These are phyloP conservation scores for Claviceps humidiphila DNA, from an alignment of 2,329 filamentous ascomycete species.

Conservation along the genomic window DNA sequence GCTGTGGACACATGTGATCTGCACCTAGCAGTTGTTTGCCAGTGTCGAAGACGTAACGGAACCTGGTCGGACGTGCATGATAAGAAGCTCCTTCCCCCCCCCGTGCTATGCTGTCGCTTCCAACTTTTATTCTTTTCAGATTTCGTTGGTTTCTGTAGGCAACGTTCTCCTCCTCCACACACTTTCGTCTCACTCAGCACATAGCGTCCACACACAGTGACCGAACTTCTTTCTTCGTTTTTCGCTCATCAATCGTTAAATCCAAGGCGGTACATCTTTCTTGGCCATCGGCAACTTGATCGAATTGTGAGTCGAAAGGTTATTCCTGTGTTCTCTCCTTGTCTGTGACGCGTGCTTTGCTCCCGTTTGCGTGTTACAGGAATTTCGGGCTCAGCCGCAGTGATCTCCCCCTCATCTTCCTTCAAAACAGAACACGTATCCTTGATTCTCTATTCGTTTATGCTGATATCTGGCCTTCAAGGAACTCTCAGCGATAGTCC, in stretches of 20 bases:
- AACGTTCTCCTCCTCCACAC: neutral
- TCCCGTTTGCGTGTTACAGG: too few species aligned
- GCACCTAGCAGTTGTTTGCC: neutral
- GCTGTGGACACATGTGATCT: neutral
- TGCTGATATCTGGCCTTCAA: neutral
- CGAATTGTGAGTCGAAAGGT: neutral
- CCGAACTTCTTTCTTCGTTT: neutral
- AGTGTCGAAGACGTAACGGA: neutral
- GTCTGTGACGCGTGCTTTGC: neutral
- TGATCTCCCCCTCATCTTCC: too few species aligned
- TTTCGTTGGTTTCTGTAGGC: neutral
- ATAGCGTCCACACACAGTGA: neutral
- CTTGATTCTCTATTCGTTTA: neutral
- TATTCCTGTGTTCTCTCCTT: neutral
- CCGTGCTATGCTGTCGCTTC: slow-evolving; percentile 5
- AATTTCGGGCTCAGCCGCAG: neutral
- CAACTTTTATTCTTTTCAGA: neutral
- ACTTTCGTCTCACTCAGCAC: neutral
- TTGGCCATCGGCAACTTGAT: neutral
- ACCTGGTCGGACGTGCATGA: neutral
- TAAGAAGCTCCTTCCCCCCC: slow-evolving; percentile 2
- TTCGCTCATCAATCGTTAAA: neutral
- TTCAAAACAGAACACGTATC: neutral
- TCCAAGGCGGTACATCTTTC: neutral
- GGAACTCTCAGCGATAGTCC: neutral